Evolutionary conservation across 2,329 filamentous ascomycete species (phyloP), one percentile per base, ranked within the genome.

Genomic region (Trichoderma lentiforme): DNA sequence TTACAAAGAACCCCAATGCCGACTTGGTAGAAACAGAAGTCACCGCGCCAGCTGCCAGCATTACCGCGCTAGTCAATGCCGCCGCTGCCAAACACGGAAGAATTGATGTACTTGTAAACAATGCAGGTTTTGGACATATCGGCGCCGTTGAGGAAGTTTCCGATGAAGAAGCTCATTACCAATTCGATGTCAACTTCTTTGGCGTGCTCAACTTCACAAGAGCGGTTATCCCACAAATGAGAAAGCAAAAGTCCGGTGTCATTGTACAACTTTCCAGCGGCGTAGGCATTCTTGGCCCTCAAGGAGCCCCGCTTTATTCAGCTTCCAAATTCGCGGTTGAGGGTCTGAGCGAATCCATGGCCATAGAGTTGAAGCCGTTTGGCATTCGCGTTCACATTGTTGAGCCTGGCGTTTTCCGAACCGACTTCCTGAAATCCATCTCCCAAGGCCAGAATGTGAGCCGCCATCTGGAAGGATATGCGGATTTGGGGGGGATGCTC

Each of bases 61-160:
- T 63, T 77, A 5, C 66, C 76, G 1, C 15, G 21, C 51, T 67
- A 6, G 24, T 67, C 34, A 6, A 39, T 8, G 78, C 81, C 1
- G 78, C 84, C 0, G 58, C 79, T 1, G 78, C 82, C 2, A 84
- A 84, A 63, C 90, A 89, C 76, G 83, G 84, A 21, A 84, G 86
- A 6, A 79, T 91, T 58, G 88, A 91, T 76, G 85, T 90, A 1
- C 84, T 90, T 5, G 84, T 89, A 73, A 90, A 90, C 79, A 90
- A 90, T 64, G 88, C 88, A 4, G 89, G 88, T 1, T 90, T 88
- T 72, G 86, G 86, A 18, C 79, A 88, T 1, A 76, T 79, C 6
- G 86, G 85, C 11, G 83, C 85, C 0, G 84, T 89, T 64, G 88
- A 91, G 75, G 84, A 85, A 8, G 77, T 87, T 3, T 80, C 81